Evolutionary conservation across 495 filamentous ascomycete species (phyloP).

Genomic region (Talaromyces wortmannii): DNA sequence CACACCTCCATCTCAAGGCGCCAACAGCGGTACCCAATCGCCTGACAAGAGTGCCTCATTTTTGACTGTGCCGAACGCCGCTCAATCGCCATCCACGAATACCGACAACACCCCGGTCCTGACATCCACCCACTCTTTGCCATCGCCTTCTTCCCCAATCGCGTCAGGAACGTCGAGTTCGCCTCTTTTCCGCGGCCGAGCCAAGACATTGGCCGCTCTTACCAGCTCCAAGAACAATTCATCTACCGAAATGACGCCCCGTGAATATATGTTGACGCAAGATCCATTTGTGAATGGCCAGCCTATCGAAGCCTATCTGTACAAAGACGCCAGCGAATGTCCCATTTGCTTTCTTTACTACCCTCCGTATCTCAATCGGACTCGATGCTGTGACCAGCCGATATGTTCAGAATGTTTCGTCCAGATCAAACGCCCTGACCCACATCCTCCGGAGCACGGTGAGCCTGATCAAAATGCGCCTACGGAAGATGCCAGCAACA

Average conservation of each 20-base stretch:
- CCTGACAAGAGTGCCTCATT: conserved; percentile 47
- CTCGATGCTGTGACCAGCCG: conserved; percentile 89
- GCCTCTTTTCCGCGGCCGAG: conserved; percentile 57
- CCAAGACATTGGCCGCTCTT: conserved; percentile 81
- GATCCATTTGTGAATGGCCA: conserved; percentile 91
- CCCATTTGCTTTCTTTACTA: conserved; percentile 97
- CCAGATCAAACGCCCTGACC: conserved; percentile 95
- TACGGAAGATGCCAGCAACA: conserved; percentile 25
- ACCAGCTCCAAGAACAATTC: conserved; percentile 60
- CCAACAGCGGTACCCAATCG: conserved; percentile 29
- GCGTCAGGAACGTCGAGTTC: conserved; percentile 54
- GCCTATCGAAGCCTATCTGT: conserved; percentile 82
- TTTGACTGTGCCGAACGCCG: conserved; percentile 65
- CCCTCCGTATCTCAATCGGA: conserved; percentile 92
- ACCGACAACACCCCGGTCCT: conserved; percentile 55
- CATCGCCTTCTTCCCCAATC: conserved; percentile 42
- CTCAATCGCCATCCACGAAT: conserved; percentile 63
- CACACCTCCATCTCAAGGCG: conserved; percentile 31
- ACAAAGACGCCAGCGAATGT: conserved; percentile 85
- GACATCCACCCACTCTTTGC: conserved; percentile 40
- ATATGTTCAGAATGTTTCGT: conserved; percentile 99
- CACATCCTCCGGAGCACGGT: conserved; percentile 85
- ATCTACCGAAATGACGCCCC: conserved; percentile 61
- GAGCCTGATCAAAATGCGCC: conserved; percentile 41
- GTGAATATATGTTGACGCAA: conserved; percentile 72